These are phyloP conservation scores for Vinca minor DNA, from an alignment of 257 asterid species.

Conservation along the genomic window DNA sequence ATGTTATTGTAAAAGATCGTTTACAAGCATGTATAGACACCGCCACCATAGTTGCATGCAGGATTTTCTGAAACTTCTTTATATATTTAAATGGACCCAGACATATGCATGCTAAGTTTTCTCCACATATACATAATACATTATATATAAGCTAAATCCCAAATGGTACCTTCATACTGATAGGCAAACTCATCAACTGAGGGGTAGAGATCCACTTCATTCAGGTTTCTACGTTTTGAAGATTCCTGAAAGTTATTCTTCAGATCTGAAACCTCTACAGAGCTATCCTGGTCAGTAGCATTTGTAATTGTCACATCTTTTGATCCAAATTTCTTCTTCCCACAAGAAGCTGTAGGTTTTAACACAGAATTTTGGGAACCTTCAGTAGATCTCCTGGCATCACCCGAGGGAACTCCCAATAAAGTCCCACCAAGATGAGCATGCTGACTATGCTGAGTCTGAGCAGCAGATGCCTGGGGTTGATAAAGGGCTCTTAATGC, in stretches of 20 bases:
- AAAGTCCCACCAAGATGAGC: slow-evolving; percentile 31
- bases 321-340: slow-evolving; percentile 60
- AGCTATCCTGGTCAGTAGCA: slow-evolving; percentile 45
- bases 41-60: neutral
- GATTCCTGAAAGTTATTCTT: slow-evolving; percentile 39
- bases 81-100: neutral
- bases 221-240: slow-evolving; percentile 36
- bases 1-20: neutral
- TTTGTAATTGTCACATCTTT: slow-evolving; percentile 33
- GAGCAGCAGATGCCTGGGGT: slow-evolving; percentile 46
- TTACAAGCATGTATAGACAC: neutral
- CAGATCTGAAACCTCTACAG: slow-evolving; percentile 39
- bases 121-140: neutral
- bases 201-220: slow-evolving; percentile 33
- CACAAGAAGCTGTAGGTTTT: slow-evolving; percentile 28
- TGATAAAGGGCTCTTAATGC: slow-evolving; percentile 76
- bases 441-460: slow-evolving; percentile 36
- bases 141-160: neutral
- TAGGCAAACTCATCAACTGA: slow-evolving; percentile 39
- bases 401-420: slow-evolving; percentile 36
- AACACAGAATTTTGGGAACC: slow-evolving; percentile 37
- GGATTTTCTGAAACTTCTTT: neutral
- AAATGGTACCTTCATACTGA: slow-evolving; percentile 21
- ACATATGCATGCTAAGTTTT: neutral
- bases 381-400: slow-evolving; percentile 32